Evolutionary conservation across 108 stramenopile genomes (phyloP), one percentile per base, ranked within the genome.

Genomic region (Cylindrotheca fusiformis): DNA sequence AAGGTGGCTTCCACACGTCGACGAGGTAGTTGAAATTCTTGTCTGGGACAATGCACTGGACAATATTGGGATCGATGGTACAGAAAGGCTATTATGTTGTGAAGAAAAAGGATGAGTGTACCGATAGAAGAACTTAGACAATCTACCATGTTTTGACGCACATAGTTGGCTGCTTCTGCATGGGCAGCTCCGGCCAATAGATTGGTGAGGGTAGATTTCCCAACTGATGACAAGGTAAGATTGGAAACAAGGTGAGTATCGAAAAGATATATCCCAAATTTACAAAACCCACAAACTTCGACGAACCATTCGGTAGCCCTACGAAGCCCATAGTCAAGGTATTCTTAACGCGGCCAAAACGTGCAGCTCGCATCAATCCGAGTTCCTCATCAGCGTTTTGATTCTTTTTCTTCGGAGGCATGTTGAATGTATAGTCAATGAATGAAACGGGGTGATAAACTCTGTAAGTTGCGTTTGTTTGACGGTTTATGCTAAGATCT

Each of bases 31-130:
- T 86, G 77, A 99, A 99, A 41, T 98, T 93, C 80, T 95, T 83
- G 74, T 99, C 98, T 1, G 99, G 99, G 18, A 99, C 97, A 41
- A 96, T 77, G 21, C 91, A 91, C 56, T 89, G 89, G 22, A 95
- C 93, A 58, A 96, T 95, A 72, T 97, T 98, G 28, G 99, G 99
- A 80, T 99, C 99, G 67, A 99, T 98, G 50, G 97, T 99, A 74
- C 96, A 97, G 79, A 97, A 97, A 22, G 95, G 94, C 66, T 80
- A 80, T 77, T 68, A 0, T 78, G 76, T n/a, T 79, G 67, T 19
- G 64, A 67, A 58, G 29, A 8, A 46, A 60, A 24, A 4, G 4
- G 3, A 58, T 58, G 3, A 14, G n/a, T n/a, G n/a, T n/a, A n/a
- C n/a, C n/a, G n/a, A n/a, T n/a, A n/a, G n/a, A n/a, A n/a, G n/a